Evolutionary conservation across 805 yeast species (phyloP).

Genomic region (Kodamaea jinghongensis): DNA sequence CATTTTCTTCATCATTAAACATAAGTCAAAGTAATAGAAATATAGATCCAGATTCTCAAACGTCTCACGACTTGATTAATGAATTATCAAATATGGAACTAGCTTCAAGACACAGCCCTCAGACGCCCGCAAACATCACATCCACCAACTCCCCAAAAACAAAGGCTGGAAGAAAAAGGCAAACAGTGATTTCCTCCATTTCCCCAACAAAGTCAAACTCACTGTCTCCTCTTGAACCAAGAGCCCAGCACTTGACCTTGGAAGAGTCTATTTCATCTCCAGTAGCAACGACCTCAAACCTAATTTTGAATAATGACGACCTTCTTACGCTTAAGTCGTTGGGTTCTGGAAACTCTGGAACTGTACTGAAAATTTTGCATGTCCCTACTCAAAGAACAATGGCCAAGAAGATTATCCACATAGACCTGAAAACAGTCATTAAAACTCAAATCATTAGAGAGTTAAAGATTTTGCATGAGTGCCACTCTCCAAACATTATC

Average conservation of each 20-base stretch:
- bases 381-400: slow-evolving; percentile 82
- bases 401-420: slow-evolving; percentile 86
- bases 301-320: slow-evolving; percentile 50
- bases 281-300: slow-evolving; percentile 30
- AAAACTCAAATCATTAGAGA: slow-evolving; percentile 86
- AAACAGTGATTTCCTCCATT: slow-evolving; percentile 41
- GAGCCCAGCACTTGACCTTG: slow-evolving; percentile 6
- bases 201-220: slow-evolving; percentile 37
- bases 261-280: slow-evolving; percentile 23
- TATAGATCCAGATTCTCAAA: slow-evolving; percentile 23
- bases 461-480: slow-evolving; percentile 85
- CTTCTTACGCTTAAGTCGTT: slow-evolving; percentile 70
- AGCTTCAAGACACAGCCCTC: slow-evolving; percentile 5
- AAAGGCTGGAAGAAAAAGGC: slow-evolving; percentile 27
- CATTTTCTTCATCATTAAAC: slow-evolving; percentile 9
- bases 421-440: slow-evolving; percentile 76
- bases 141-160: slow-evolving; percentile 5
- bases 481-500: slow-evolving; percentile 78
- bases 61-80: slow-evolving; percentile 22
- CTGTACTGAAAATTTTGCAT: slow-evolving; percentile 84
- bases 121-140: slow-evolving; percentile 6
- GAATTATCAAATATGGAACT: slow-evolving; percentile 27
- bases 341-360: slow-evolving; percentile 94
- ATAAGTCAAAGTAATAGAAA: slow-evolving; percentile 19
- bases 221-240: slow-evolving; percentile 17